These are phyloP conservation scores for Silybum marianum DNA, from an alignment of 129 eudicot species.

Conservation along the genomic window DNA sequence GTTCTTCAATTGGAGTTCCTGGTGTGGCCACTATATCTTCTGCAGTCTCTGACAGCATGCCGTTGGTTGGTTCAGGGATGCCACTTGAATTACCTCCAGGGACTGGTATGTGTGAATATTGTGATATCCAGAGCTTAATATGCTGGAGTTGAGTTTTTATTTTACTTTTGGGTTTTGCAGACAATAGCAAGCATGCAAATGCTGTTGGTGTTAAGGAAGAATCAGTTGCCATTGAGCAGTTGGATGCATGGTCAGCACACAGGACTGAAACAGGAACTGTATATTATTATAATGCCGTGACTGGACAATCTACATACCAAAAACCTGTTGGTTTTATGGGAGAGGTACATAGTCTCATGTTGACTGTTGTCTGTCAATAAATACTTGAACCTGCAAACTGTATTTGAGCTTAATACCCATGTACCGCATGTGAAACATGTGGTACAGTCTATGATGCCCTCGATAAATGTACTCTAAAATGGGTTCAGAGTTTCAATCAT, in stretches of 20 bases:
- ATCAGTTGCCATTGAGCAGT: conserved; percentile 48
- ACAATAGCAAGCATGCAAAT: conserved; percentile 42
- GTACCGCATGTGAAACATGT: neutral
- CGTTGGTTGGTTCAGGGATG: conserved; percentile 26
- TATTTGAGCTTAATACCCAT: conserved; percentile 4
- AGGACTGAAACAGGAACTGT: conserved; percentile 79
- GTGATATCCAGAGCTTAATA: conserved; percentile 7
- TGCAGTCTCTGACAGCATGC: conserved; percentile 43
- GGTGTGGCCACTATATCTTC: conserved; percentile 33
- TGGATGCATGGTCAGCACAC: conserved; percentile 92
- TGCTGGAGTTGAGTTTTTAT: neutral
- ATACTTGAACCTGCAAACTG: neutral
- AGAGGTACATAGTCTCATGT: conserved; percentile 54
- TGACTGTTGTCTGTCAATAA: conserved; percentile 15
- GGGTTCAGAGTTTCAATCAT: conserved; percentile 14
- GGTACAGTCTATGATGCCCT: conserved; percentile 3
- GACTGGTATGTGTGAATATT: conserved; percentile 49
- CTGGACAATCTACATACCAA: conserved; percentile 93
- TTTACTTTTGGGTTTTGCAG: conserved; percentile 40
- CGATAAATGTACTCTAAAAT: conserved; percentile 14
- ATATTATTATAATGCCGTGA: conserved; percentile 88
- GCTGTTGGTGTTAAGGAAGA: conserved; percentile 40
- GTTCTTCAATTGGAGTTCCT: conserved; percentile 57
- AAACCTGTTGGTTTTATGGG: conserved; percentile 83
- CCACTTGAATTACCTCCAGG: conserved; percentile 78